Conservation (phyloP, 2,329 filamentous ascomycete species). For the Parascedosporium putredinis region DNA sequence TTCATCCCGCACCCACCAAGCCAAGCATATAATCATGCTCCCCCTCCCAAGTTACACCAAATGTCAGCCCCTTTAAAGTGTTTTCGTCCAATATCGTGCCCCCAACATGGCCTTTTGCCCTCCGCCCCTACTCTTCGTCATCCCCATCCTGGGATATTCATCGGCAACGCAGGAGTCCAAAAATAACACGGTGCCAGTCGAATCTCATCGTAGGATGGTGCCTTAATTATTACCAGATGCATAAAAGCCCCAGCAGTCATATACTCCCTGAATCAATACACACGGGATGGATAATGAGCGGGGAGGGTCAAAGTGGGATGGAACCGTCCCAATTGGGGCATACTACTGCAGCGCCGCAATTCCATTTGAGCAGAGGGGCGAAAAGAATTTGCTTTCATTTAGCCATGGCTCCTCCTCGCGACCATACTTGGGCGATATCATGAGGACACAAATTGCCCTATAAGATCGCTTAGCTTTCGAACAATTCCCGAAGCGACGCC, state of each 20-base stretch:
- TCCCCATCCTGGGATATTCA: background rate
- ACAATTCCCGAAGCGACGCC: slow-evolving; percentile 2
- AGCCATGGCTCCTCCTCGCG: slow-evolving; percentile 1
- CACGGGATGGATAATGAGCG: slow-evolving; percentile 5
- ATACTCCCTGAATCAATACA: background rate
- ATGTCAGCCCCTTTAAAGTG: background rate
- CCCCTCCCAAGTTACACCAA: slow-evolving; percentile 3
- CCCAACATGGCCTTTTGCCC: background rate
- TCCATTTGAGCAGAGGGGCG: background rate
- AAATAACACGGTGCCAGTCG: background rate
- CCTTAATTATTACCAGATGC: background rate
- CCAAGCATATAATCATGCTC: background rate
- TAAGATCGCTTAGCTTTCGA: slow-evolving; percentile 4
- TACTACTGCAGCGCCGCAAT: background rate
- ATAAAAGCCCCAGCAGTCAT: slow-evolving; percentile 2
- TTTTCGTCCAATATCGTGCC: background rate
- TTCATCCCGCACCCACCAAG: background rate
- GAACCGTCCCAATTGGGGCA: background rate
- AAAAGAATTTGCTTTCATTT: background rate
- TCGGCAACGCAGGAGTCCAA: background rate
- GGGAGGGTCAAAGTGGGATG: background rate
- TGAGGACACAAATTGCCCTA: slow-evolving; percentile 6
- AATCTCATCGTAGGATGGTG: background rate
- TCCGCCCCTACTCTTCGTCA: too few relatives aligned
- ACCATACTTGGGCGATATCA: slow-evolving; percentile 1